Evolutionary conservation across 164 flowering plant genomes (phyloP), one percentile per base, ranked within the genome.

Genomic region (Chloranthus sessilifolius): DNA sequence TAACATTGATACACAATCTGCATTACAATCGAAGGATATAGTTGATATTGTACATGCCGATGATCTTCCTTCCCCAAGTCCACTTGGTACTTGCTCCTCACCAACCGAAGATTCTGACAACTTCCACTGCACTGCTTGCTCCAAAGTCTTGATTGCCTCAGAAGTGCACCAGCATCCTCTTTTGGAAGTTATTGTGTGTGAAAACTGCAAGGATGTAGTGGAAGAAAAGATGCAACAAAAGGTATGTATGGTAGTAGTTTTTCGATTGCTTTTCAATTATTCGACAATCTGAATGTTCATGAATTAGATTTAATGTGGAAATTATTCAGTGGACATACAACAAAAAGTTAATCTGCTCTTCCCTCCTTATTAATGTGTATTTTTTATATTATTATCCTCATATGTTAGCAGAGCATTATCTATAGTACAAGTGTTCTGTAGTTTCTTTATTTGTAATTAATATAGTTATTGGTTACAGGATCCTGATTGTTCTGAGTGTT

Each of bases 131-230:
- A 89, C 92, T 48, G 82, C 75, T 38, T 89, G 97, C 68, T 29
- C 64, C 50, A 67, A 76, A 50, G 55, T 70, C 26, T 31, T 70
- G 17, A 42, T 15, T 42, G 55, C 69, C 31, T 28, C 47, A 45
- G 71, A 80, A 31, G 83, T 80, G 61, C 76, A 64, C 35, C 15
- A 49, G 15, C 97, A 89, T 70, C 97, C 95, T 9, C 65, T 77
- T 58, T 58, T 89, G 59, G 78, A 77, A 53, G 97, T 83, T 47
- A 78, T 81, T 20, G 34, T 85, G 40, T 89, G 97, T 67, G 45
- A 45, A 50, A 71, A 69, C 38, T 89, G 97, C 84, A 81, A 74
- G 70, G 51, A 30, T 53, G 16, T 68, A 21, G 5, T 88, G 29
- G 76, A 76, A 53, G 60, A 52, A 27, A 83, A 75, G 65, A 62